Conservation (phyloP, 139 green algal genomes). For the Protoeuglena noctilucae region DNA sequence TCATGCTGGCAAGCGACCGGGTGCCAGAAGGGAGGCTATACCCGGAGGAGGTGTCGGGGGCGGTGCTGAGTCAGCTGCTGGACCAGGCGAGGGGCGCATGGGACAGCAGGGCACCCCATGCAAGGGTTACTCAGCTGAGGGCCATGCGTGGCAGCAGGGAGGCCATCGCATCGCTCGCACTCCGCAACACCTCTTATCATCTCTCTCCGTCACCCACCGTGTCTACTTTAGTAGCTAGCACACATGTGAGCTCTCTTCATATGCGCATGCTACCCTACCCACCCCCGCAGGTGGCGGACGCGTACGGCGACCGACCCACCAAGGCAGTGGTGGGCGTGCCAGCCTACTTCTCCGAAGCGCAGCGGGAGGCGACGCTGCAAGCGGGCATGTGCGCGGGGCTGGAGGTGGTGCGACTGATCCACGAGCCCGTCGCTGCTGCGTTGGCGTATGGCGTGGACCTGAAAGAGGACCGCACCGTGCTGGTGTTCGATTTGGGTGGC, state of each 20-base stretch:
- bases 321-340: constrained; percentile 79
- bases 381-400: constrained; percentile 58
- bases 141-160: not conserved
- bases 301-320: constrained; percentile 12
- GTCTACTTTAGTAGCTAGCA: too few species aligned
- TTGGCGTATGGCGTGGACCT: constrained; percentile 72
- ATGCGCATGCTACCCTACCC: too few species aligned
- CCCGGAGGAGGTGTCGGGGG: constrained; percentile 56
- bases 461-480: constrained; percentile 54
- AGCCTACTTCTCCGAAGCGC: constrained; percentile 66
- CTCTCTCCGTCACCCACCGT: not conserved
- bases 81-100: not conserved
- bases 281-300: too few species aligned
- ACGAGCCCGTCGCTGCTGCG: constrained; percentile 71
- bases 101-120: not conserved
- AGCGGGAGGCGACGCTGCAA: constrained; percentile 59
- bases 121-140: not conserved
- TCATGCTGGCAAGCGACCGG: constrained; percentile 17
- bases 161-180: not conserved
- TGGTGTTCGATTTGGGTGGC: constrained; percentile 80
- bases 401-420: constrained; percentile 43
- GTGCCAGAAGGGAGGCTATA: constrained; percentile 34
- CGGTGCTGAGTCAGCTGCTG: constrained; percentile 17
- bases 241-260: too few species aligned
- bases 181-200: not conserved